Percentiles rank a stretch among this genome's conserved stretches.
Evolutionary conservation across 495 filamentous ascomycete species (phyloP).

Genomic region (Hyaloscypha finlandica): DNA sequence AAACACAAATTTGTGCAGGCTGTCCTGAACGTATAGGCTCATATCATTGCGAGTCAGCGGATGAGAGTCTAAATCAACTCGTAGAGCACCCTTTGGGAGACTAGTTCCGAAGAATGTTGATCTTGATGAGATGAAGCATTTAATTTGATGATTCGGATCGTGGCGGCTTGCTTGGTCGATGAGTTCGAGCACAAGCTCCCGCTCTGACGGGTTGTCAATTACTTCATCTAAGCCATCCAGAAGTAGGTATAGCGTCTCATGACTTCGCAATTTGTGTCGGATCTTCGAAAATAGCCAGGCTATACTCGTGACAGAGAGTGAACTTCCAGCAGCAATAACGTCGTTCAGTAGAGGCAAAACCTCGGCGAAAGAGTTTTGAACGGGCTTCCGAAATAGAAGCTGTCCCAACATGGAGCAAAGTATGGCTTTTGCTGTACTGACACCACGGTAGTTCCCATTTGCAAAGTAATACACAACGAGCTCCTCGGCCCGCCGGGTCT

Average conservation of each 20-base stretch:
- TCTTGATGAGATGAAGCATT: background rate
- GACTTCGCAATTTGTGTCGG: background rate
- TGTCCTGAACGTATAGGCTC: background rate
- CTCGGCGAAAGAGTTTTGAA: background rate
- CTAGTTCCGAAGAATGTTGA: background rate
- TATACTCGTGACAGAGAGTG: background rate
- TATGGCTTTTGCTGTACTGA: background rate
- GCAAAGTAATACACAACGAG: background rate
- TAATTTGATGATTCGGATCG: conserved; percentile 5
- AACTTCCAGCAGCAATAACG: background rate
- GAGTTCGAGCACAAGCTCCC: background rate
- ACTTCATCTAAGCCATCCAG: conserved; percentile 7
- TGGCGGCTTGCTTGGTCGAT: background rate
- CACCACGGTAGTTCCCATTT: background rate
- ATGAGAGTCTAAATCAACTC: conserved; percentile 1
- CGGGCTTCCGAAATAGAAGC: background rate
- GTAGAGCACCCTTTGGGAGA: background rate
- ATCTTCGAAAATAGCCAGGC: background rate
- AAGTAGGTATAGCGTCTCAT: conserved; percentile 1
- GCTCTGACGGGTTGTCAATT: background rate
- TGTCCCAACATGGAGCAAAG: background rate
- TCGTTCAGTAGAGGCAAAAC: background rate
- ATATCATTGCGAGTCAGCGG: background rate
- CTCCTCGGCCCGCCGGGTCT: background rate
- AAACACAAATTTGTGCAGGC: background rate